Evolutionary conservation across 2,329 filamentous ascomycete species (phyloP), one percentile per base, ranked within the genome.

Genomic region (Aureobasidium sp.): DNA sequence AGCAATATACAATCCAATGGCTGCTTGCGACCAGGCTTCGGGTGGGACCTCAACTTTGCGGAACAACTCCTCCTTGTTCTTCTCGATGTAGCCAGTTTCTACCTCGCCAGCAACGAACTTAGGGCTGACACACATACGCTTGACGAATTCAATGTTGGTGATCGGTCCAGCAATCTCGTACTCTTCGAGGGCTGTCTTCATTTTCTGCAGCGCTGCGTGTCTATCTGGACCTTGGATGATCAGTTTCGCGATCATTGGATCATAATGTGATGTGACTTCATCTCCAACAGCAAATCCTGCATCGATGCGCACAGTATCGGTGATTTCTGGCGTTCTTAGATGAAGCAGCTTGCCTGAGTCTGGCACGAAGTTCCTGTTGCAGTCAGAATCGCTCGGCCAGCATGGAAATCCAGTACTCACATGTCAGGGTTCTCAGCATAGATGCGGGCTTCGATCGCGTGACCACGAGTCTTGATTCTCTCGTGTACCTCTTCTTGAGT

Each of bases 171-270:
- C 94, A 11, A 99, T 86, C 75, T 99, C 91, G 71, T 97, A 99
- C 52, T 90, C 83, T 66, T 90, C 87, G 11, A 99, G 78, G 0
- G 94, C 92, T 4, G 86, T 79, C 41, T 86, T 85, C 63, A 99
- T 81, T 73, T 90, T 95, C 63, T 89, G 86, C 54, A 99, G 87
- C 3, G 92, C 90, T 30, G 89, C 87, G 71, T 88, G 83, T 63
- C 94, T 83, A 62, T 88, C 88, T 16, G 85, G 83, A 0, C 90
- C 94, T 62, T 90, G 85, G 6, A 97, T 91, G 68, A 99, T 99
- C 58, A 99, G 83, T 77, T 99, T 99, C 48, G 94, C 90, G 67
- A 99, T 96, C 94, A 99, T 99, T 32, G 94, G 94, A 68, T 99
- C 94, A 74, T 99, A 99, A 60, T 94, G 90, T 63, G 93, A 90